These are phyloP conservation scores for Metarhizium sp. DNA, from an alignment of 2,329 filamentous ascomycete genomes.

Conservation along the genomic window DNA sequence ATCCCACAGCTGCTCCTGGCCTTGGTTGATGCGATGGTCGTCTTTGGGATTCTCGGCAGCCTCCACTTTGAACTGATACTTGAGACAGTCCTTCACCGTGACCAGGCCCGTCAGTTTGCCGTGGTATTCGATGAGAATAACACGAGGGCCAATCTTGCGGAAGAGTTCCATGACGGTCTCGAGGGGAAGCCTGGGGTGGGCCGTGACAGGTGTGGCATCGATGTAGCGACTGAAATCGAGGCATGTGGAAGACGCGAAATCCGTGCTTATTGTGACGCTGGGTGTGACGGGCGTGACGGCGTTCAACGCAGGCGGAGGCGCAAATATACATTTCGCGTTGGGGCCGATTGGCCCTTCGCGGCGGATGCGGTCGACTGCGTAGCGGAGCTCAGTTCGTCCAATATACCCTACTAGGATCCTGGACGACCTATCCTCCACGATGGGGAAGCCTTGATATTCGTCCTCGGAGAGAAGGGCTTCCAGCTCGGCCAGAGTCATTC, in stretches of 20 bases:
- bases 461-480: constrained; percentile 69
- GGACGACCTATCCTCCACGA: constrained; percentile 64
- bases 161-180: constrained; percentile 99
- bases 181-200: constrained; percentile 81
- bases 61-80: constrained; percentile 95
- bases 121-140: constrained; percentile 86
- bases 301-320: constrained; percentile 23
- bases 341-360: constrained; percentile 58
- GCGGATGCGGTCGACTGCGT: constrained; percentile 75
- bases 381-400: constrained; percentile 81
- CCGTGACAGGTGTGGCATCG: constrained; percentile 80
- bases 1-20: constrained; percentile 58
- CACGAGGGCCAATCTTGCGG: constrained; percentile 91
- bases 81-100: constrained; percentile 93
- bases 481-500: constrained; percentile 65
- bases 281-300: constrained; percentile 29
- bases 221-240: constrained; percentile 83
- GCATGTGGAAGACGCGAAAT: constrained; percentile 45
- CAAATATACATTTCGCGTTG: constrained; percentile 66
- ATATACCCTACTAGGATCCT: constrained; percentile 84
- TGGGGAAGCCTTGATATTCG: constrained; percentile 85
- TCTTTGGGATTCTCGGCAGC: constrained; percentile 65
- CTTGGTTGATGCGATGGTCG: constrained; percentile 43
- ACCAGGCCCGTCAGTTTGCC: constrained; percentile 77
- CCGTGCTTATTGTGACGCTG: constrained; percentile 44